Evolutionary conservation across 2,329 filamentous ascomycete species (phyloP), one percentile per base, ranked within the genome.

Genomic region (Fusarium nanum): DNA sequence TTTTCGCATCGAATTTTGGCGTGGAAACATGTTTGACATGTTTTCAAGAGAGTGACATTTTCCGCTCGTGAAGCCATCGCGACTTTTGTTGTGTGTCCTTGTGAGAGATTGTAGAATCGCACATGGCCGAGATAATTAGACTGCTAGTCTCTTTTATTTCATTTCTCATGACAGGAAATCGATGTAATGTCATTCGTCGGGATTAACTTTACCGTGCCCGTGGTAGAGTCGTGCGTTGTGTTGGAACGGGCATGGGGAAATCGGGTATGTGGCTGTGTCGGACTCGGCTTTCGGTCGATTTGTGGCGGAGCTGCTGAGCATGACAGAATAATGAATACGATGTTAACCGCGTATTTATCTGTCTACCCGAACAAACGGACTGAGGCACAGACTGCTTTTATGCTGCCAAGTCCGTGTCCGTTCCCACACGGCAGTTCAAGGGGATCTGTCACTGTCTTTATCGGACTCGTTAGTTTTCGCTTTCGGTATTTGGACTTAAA

Each of bases 1-100:
- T 76, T 78, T 46, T 77, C 73, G 59, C 78, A 79, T 18, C 76
- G 70, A n/a, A 80, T 80, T 46, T 79, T 79, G 55, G 78, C 78
- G 25, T 77, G 75, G 56, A 78, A 78, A 60, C 78, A 79, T 23
- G 77, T 77, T 61, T 78, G 77, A 44, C 78, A 80, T 10, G 78
- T 80, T 55, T 78, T 79, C 34, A 75, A 64, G 45, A 75, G 48
- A 32, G 64, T 54, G 12, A 55, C 49, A 30, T 46, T 56, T 32
- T 71, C 64, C 5, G 59, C 18, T 44, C 56, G 61, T 7, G 68
- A 70, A 8, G 68, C 52, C 68, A 70, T 70, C 25, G 30, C 22
- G 23, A 56, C n/a, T 12, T 25, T 22, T 14, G 25, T 16, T 13
- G 27, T 28, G 27, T 28, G 27, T 12, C 11, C 11, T 28, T 12